Percentiles rank a stretch among this genome's conserved stretches.
phyloP scores from a whole-genome alignment of 371 early-diverging fungal genomes.

The Saksenaea vasiformis region DNA sequence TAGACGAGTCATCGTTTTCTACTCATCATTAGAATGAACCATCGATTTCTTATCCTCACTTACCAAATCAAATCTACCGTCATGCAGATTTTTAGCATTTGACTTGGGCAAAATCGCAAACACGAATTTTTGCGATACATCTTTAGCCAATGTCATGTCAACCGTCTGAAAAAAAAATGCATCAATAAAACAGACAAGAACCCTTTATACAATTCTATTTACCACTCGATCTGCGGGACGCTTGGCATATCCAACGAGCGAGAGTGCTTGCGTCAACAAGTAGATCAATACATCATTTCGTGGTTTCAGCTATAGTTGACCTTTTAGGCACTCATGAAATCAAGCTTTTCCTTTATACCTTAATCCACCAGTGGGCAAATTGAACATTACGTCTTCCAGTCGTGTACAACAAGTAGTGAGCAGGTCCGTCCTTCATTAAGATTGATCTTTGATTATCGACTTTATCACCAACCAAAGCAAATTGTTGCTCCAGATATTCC shows the following conservation, averaged over 20 bases:
- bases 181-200: background rate
- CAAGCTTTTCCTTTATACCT: conserved; percentile 25
- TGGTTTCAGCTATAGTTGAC: conserved; percentile 36
- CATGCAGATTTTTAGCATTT: conserved; percentile 48
- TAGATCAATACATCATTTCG: conserved; percentile 43
- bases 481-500: conserved; percentile 51
- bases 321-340: background rate
- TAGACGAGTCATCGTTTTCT: conserved; percentile 28
- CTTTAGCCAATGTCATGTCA: conserved; percentile 44
- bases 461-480: conserved; percentile 68
- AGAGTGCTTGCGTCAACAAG: conserved; percentile 23
- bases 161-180: conserved; percentile 13
- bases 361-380: conserved; percentile 69
- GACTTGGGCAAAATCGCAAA: conserved; percentile 66
- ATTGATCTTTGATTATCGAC: conserved; percentile 33
- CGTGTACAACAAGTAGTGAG: conserved; percentile 71
- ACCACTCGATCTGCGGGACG: conserved; percentile 37
- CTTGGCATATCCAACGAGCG: conserved; percentile 24
- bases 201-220: conserved; percentile 6
- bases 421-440: conserved; percentile 71
- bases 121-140: conserved; percentile 54
- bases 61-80: conserved; percentile 72
- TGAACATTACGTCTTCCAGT: conserved; percentile 73
- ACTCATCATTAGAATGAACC: background rate
- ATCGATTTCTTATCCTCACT: background rate